Evolutionary conservation across 1,284 basidiomycete species (phyloP).

Genomic region (Sporisorium sorghi): DNA sequence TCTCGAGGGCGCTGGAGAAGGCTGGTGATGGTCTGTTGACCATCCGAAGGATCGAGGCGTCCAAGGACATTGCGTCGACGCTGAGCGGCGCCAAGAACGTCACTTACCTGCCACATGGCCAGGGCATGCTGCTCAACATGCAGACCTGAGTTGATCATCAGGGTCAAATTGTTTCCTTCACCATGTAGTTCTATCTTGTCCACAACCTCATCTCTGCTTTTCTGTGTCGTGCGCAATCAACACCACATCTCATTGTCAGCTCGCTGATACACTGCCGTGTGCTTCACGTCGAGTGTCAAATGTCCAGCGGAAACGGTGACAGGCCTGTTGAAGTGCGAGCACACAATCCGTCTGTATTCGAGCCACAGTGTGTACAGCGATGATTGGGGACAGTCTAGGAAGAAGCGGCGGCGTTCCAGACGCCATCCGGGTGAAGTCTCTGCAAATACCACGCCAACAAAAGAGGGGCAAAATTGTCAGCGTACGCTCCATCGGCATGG

Average conservation of each 20-base stretch:
- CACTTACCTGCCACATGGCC: conserved; percentile 70
- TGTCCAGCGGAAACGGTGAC: neutral
- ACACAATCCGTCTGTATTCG: neutral
- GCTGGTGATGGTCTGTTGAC: conserved; percentile 96
- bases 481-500: too few species aligned
- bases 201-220: neutral
- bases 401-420: conserved; percentile 33
- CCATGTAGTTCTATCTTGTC: conserved; percentile 43
- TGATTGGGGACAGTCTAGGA: neutral
- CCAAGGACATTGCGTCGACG: conserved; percentile 86
- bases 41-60: conserved; percentile 95
- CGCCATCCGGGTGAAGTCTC: conserved; percentile 49
- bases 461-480: too few species aligned
- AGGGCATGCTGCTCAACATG: conserved; percentile 65
- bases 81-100: conserved; percentile 70
- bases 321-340: neutral
- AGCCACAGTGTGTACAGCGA: neutral
- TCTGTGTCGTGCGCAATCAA: conserved; percentile 27
- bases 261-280: neutral
- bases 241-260: conserved; percentile 38
- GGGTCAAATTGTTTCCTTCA: neutral
- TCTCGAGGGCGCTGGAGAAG: conserved; percentile 90
- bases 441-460: conserved; percentile 1
- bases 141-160: neutral
- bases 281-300: neutral